Base-by-base conservation (phyloP, 176 grass and related monocot species). In the Eragrostis nindensis region DNA sequence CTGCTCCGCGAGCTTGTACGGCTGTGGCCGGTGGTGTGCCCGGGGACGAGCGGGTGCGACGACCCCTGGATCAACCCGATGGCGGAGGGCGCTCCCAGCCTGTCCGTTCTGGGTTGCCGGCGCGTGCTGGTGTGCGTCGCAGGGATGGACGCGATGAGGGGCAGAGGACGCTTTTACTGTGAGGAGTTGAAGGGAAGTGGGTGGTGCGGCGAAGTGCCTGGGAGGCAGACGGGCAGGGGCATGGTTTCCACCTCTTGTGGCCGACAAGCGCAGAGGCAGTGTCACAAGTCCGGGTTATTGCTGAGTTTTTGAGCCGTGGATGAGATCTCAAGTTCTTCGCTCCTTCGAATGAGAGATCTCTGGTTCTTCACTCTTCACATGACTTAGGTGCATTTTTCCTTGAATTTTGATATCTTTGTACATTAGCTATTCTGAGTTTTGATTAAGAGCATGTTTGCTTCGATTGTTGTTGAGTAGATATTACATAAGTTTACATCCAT, bases 11-110 rank as follows among this genome's bases (percentile, higher is more conserved):
- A 87, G 43, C 50, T 83, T 40, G 48, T 72, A 41, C 57, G 59
- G 18, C 8, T 93, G 57, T 97, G 91, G 91, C 71, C 71, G 42
- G 72, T 89, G 72, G 83, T 93, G 7, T 91, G 84, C 82, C 83
- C 86, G 15, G 71, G 68, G 11, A 91, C 72, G 17, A 83, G 24
- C 17, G 91, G 87, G 11, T 83, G 82, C 18, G 89, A 92, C 22
- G 89, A 97, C 62, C 89, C 89, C 4, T 80, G 80, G 82, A 97
- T 97, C 79, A 97, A 97, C 68, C 94, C 91, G 14, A 75, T 94
- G 87, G 82, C 82, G 9, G 87, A 86, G 11, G 82, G 79, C 27
- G 82, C 89, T 38, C 84, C 82, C 13, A 62, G 27, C 6, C 74
- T 97, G 4, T n/a, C 49, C 21, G 29, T 5, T 3, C 62, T 97